A percentile compares a stretch with the other conserved stretches of the same genome.
Evolutionary conservation across 768 basidiomycete genomes (phyloP).

Genomic region (Terana coerulea): DNA sequence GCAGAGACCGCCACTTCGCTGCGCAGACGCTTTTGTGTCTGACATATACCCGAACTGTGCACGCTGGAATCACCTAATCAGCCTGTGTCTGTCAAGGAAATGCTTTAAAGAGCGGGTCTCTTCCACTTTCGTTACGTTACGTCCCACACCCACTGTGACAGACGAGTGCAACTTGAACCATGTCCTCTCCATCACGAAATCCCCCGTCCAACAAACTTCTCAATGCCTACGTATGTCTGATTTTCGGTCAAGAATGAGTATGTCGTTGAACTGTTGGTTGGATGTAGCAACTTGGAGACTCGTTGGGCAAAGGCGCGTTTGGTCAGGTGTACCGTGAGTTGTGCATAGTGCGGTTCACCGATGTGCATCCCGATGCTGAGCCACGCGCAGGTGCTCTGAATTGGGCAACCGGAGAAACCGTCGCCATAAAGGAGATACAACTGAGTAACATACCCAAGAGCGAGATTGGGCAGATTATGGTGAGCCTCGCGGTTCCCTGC

Average conservation of each 20-base stretch:
- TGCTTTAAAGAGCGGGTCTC: conserved; percentile 11
- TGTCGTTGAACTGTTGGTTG: background rate
- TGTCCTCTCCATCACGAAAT: conserved; percentile 18
- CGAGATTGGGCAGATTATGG: conserved; percentile 97
- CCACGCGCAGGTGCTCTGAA: conserved; percentile 69
- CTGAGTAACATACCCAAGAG: conserved; percentile 90
- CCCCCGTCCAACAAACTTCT: conserved; percentile 25
- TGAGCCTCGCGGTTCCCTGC: conserved; percentile 30
- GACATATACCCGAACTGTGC: conserved; percentile 3
- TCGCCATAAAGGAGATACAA: conserved; percentile 97
- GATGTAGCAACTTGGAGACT: conserved; percentile 88
- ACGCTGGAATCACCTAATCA: background rate
- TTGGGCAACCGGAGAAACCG: conserved; percentile 96
- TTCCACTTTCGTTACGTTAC: background rate
- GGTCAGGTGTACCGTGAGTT: conserved; percentile 94
- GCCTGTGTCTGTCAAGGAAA: background rate
- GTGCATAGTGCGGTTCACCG: background rate
- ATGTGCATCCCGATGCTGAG: background rate
- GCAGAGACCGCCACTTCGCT: conserved; percentile 5
- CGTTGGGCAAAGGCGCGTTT: conserved; percentile 93
- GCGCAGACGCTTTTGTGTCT: conserved; percentile 1
- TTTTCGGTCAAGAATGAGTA: background rate
- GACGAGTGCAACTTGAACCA: conserved; percentile 1
- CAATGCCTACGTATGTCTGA: conserved; percentile 24
- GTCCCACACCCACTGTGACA: background rate